phyloP scores from a whole-genome alignment of 257 asterid species.

The Solanum sejunctum region DNA sequence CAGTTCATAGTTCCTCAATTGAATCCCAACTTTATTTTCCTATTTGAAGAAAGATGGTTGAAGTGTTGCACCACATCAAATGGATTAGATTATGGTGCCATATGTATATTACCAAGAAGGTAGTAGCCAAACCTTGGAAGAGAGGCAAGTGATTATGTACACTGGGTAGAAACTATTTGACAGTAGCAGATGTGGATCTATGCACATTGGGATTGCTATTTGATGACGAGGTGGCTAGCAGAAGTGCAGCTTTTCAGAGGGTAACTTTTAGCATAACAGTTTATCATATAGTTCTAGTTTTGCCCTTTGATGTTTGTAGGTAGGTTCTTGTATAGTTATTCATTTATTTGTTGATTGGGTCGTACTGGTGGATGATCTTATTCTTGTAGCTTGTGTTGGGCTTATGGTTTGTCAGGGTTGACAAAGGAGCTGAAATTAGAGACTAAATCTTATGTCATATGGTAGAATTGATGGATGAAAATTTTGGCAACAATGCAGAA shows the following conservation, averaged over 20 bases:
- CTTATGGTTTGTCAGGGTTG: background rate
- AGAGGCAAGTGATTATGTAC: background rate
- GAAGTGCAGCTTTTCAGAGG: background rate
- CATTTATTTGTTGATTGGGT: constrained; percentile 1
- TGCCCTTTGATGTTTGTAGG: background rate
- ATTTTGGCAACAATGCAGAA: background rate
- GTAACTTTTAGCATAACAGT: background rate
- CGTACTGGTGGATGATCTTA: background rate
- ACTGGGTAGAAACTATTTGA: background rate
- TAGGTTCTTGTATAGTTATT: background rate
- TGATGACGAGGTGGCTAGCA: background rate
- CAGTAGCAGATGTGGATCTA: background rate
- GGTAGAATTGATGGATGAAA: background rate
- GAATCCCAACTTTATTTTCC: background rate
- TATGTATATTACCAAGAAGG: background rate
- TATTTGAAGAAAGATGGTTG: background rate
- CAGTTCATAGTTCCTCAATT: background rate
- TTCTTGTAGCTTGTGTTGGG: background rate
- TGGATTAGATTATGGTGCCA: background rate
- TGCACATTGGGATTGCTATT: background rate
- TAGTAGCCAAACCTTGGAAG: background rate
- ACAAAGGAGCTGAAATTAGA: background rate
- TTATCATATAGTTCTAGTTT: background rate
- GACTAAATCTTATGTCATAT: background rate
- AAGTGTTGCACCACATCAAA: background rate